Percentiles rank a stretch among this genome's conserved stretches.
phyloP scores from a whole-genome alignment of 352 stramenopile species.

The Phytopythium boreale region DNA sequence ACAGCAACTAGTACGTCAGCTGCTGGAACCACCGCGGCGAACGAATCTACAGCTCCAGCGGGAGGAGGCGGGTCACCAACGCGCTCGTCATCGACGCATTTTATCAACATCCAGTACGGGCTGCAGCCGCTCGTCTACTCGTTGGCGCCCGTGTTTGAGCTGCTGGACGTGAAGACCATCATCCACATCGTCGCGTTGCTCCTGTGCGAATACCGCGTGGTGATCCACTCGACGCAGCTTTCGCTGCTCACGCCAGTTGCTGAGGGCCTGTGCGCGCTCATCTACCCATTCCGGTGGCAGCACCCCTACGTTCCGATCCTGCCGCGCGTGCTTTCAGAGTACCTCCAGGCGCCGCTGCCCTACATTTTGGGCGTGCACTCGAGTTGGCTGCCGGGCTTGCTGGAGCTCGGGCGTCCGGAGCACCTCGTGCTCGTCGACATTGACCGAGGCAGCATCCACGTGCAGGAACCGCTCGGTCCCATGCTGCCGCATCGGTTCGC shows the following conservation, averaged over 20 bases:
- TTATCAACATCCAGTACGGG: conserved; percentile 44
- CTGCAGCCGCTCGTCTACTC: conserved; percentile 75
- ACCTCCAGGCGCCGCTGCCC: conserved; percentile 76
- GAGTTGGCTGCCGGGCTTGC: conserved; percentile 55
- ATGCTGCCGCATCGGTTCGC: conserved; percentile 56
- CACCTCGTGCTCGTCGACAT: conserved; percentile 83
- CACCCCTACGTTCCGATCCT: conserved; percentile 84
- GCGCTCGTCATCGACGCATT: conserved; percentile 36
- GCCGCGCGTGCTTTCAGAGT: conserved; percentile 76
- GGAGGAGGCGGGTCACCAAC: conserved; percentile 30
- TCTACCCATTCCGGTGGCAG: conserved; percentile 86
- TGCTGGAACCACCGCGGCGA: background rate
- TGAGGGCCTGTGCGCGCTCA: conserved; percentile 70
- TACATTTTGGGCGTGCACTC: conserved; percentile 84
- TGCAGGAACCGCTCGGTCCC: conserved; percentile 48
- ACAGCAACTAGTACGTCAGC: conserved; percentile 2
- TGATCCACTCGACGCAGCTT: conserved; percentile 76
- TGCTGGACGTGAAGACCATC: conserved; percentile 73
- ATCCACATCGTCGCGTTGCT: conserved; percentile 64
- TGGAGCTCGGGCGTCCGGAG: conserved; percentile 71
- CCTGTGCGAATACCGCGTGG: conserved; percentile 76
- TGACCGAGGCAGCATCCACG: conserved; percentile 61
- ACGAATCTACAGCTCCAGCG: background rate
- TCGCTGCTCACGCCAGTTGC: conserved; percentile 71
- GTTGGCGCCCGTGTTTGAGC: conserved; percentile 60